phyloP scores from a whole-genome alignment of 345 rosid species.

The Populus tremula region DNA sequence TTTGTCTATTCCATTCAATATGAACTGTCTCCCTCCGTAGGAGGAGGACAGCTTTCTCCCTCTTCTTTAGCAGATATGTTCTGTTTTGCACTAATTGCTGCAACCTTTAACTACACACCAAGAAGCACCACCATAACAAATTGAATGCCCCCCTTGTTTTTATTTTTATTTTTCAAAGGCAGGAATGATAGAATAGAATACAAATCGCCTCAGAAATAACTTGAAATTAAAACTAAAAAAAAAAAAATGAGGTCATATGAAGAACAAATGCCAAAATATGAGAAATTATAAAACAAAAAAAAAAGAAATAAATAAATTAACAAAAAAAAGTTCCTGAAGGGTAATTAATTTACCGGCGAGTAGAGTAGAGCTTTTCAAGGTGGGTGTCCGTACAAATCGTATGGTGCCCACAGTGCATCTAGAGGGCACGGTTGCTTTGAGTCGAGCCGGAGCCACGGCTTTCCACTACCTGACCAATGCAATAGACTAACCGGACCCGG shows the following conservation, averaged over 20 bases:
- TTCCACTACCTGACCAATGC: constrained; percentile 99
- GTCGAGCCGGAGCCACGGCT: constrained; percentile 93
- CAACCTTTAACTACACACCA: not conserved
- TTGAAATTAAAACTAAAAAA: constrained; percentile 10
- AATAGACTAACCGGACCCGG: constrained; percentile 89
- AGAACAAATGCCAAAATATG: not conserved
- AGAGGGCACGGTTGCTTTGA: constrained; percentile 76
- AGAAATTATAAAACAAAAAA: constrained; percentile 7
- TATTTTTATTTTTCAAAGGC: constrained; percentile 20
- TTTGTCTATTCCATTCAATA: not conserved
- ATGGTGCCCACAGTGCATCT: constrained; percentile 82
- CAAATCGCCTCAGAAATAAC: constrained; percentile 34
- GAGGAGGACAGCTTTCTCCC: not conserved
- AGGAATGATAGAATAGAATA: constrained; percentile 29
- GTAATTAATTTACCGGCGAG: constrained; percentile 26
- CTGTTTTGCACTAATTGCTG: not conserved
- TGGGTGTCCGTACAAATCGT: constrained; percentile 63
- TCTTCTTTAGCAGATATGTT: not conserved
- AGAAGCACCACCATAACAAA: constrained; percentile 1
- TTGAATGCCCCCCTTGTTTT: constrained; percentile 11
- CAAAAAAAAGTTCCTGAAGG: constrained; percentile 13
- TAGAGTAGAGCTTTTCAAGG: constrained; percentile 10
- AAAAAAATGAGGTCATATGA: constrained; percentile 7
- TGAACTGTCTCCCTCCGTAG: not conserved
- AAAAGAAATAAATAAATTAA: not conserved